These are phyloP conservation scores for Populus hybrid DNA, from an alignment of 441 rosid genomes.

Conservation along the genomic window DNA sequence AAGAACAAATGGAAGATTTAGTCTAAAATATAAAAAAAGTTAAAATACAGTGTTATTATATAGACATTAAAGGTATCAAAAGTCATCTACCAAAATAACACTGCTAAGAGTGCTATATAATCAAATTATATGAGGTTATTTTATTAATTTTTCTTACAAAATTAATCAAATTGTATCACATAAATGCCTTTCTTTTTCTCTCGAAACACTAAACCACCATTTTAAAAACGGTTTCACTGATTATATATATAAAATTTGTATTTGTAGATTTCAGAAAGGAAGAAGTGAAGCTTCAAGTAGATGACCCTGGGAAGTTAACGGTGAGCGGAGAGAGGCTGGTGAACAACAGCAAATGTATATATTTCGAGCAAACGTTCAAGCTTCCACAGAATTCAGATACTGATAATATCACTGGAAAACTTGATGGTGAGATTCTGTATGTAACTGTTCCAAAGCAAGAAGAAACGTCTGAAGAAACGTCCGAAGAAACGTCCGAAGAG, in stretches of 20 bases:
- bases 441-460: conserved; percentile 39
- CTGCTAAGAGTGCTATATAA: too few relatives aligned
- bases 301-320: conserved; percentile 22
- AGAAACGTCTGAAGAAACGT: not conserved
- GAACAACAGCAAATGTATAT: conserved; percentile 18
- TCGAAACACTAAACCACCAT: too few relatives aligned
- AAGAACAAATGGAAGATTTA: too few relatives aligned
- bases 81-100: too few relatives aligned
- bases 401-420: conserved; percentile 19
- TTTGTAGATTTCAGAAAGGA: conserved; percentile 39
- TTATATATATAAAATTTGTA: not conserved
- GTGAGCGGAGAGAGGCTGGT: conserved; percentile 44
- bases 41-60: too few relatives aligned
- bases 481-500: not conserved
- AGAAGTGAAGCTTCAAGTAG: conserved; percentile 39
- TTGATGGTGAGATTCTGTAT: conserved; percentile 36
- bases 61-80: too few relatives aligned
- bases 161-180: too few relatives aligned
- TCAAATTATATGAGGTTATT: too few relatives aligned
- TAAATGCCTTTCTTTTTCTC: too few relatives aligned
- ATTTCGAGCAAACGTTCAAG: conserved; percentile 30
- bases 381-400: conserved; percentile 38
- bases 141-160: too few relatives aligned
- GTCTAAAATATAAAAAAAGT: too few relatives aligned
- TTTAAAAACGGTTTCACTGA: too few relatives aligned